Evolutionary conservation across 768 basidiomycete species (phyloP).

Genomic region (Tricholoma bakamatsutake): DNA sequence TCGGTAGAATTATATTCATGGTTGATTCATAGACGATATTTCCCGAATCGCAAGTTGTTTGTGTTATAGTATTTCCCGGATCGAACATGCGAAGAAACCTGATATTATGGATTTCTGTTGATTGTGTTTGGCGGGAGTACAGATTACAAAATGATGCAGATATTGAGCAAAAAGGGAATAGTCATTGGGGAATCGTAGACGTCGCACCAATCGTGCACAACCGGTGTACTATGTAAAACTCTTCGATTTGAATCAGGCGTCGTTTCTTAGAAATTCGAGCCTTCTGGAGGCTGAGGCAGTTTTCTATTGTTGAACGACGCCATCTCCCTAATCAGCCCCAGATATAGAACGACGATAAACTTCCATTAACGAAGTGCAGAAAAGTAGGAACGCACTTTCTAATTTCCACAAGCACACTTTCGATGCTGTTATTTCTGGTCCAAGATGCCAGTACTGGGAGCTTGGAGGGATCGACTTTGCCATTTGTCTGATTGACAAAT

Average conservation of each 20-base stretch:
- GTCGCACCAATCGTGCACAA: neutral
- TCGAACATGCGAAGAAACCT: neutral
- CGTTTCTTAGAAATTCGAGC: constrained; percentile 53
- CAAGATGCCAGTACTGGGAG: constrained; percentile 71
- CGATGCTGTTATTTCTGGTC: constrained; percentile 73
- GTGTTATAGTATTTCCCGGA: no score
- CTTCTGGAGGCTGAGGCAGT: constrained; percentile 92
- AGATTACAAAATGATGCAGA: neutral
- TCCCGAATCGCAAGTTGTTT: no score
- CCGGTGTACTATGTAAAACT: neutral
- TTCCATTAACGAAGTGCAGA: neutral
- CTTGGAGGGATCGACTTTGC: constrained; percentile 71
- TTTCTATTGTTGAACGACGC: constrained; percentile 87
- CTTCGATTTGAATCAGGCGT: neutral
- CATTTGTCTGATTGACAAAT: constrained; percentile 72
- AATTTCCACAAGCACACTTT: constrained; percentile 89
- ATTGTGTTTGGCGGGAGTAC: neutral
- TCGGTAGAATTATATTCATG: no score
- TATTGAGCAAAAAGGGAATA: neutral
- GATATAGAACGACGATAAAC: no score
- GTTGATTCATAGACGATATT: no score
- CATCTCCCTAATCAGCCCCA: constrained; percentile 75
- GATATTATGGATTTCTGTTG: neutral
- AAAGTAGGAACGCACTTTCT: constrained; percentile 50
- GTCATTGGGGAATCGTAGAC: neutral